These are phyloP conservation scores for Diaporthe citri DNA, from an alignment of 2,329 filamentous ascomycete genomes.

Conservation along the genomic window DNA sequence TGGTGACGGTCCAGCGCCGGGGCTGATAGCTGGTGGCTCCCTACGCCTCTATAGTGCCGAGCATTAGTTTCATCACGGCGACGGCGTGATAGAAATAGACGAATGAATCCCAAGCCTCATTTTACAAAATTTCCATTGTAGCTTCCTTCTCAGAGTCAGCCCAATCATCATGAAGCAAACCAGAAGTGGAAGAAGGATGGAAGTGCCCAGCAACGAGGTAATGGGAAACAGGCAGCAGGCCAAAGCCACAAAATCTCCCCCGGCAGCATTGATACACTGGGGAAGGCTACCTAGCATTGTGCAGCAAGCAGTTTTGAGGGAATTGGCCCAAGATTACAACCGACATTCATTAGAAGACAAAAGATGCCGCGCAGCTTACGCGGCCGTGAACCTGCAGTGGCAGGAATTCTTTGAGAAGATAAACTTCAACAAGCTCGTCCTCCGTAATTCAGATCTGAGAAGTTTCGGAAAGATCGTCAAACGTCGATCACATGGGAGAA, in stretches of 20 bases:
- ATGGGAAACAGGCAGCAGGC: not conserved
- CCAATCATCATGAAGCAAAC: not conserved
- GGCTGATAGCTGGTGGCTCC: not conserved
- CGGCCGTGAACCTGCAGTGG: constrained; percentile 23
- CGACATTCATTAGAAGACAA: not conserved
- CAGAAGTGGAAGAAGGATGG: too few species aligned
- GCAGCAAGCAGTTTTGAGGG: not conserved
- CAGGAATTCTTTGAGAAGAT: constrained; percentile 18
- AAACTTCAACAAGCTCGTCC: constrained; percentile 15
- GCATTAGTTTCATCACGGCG: not conserved
- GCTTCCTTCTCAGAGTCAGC: too few species aligned
- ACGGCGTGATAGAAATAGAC: not conserved
- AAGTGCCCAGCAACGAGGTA: not conserved
- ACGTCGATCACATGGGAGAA: not conserved
- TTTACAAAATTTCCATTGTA: not conserved
- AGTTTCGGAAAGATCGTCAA: not conserved
- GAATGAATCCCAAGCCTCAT: not conserved
- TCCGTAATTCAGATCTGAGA: not conserved
- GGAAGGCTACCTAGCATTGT: not conserved
- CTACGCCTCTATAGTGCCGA: not conserved
- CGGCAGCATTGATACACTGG: constrained; percentile 40
- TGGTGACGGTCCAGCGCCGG: not conserved
- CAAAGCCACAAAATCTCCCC: not conserved
- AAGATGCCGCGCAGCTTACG: not conserved
- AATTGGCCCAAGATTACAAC: not conserved